Conservation (phyloP, 75 land plant species). For the Cryptomeria japonica region DNA sequence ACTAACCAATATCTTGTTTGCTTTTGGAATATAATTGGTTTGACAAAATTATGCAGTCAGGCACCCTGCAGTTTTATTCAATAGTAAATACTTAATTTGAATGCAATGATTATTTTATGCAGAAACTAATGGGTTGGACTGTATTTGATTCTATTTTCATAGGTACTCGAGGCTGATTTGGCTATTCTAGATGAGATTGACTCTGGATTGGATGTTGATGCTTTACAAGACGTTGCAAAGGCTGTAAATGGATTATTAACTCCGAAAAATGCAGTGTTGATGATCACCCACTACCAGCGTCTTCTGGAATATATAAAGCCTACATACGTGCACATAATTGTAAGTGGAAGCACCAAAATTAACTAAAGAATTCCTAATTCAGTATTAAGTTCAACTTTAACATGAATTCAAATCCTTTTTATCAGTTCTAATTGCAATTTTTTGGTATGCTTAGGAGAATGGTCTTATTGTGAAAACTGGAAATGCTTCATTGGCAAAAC, state of each 20-base stretch:
- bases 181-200: conserved; percentile 95
- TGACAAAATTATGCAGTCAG: neutral
- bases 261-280: conserved; percentile 74
- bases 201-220: conserved; percentile 97
- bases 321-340: conserved; percentile 87
- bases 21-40: neutral
- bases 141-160: conserved; percentile 4
- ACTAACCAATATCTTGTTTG: neutral
- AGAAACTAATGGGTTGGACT: neutral
- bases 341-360: conserved; percentile 20
- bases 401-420: neutral
- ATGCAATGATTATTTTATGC: neutral
- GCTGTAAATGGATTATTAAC: conserved; percentile 79
- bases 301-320: conserved; percentile 84
- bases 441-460: conserved; percentile 56
- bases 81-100: neutral
- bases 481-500: conserved; percentile 69
- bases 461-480: conserved; percentile 94
- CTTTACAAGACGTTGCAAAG: conserved; percentile 86
- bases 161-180: conserved; percentile 96
- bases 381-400: neutral
- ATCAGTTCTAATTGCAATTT: neutral
- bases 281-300: conserved; percentile 92
- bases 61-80: neutral
- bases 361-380: neutral